Evolutionary conservation across 306 rosid species (phyloP).

Genomic region (Oxytropis ochrocephala): DNA sequence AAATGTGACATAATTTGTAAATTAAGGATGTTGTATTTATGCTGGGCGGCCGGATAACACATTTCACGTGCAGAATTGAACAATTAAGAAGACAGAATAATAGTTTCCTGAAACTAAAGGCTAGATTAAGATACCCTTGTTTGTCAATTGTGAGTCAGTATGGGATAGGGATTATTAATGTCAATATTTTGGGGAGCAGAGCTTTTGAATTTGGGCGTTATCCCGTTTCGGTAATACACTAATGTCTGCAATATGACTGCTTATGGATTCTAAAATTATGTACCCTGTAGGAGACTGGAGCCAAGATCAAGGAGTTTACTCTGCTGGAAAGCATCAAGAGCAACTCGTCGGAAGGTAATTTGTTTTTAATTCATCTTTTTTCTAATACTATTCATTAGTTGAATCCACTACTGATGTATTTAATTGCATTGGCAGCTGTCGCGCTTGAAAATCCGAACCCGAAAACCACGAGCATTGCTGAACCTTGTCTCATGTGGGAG

Average conservation of each 20-base stretch:
- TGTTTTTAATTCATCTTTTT: not conserved
- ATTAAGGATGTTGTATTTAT: no score
- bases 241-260: slow-evolving; percentile 9
- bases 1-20: not conserved
- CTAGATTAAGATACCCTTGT: no score
- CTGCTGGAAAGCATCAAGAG: slow-evolving; percentile 88
- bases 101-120: not conserved
- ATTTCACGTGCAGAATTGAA: not conserved
- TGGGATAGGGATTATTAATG: not conserved
- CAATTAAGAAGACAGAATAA: not conserved
- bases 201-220: not conserved
- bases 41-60: not conserved
- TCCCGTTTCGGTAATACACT: slow-evolving; percentile 9
- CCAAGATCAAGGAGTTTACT: slow-evolving; percentile 87
- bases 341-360: slow-evolving; percentile 73
- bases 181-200: slow-evolving; percentile 1
- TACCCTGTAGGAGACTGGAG: slow-evolving; percentile 74
- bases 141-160: no score
- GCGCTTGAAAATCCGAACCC: slow-evolving; percentile 57
- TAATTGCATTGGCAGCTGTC: slow-evolving; percentile 70
- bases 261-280: slow-evolving; percentile 6
- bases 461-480: slow-evolving; percentile 64
- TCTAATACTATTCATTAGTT: not conserved
- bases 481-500: slow-evolving; percentile 84
- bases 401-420: slow-evolving; percentile 19